Evolutionary conservation across 2,329 filamentous ascomycete genomes (phyloP), one percentile per base, ranked within the genome.

Genomic region (Fusarium gaditjirri): DNA sequence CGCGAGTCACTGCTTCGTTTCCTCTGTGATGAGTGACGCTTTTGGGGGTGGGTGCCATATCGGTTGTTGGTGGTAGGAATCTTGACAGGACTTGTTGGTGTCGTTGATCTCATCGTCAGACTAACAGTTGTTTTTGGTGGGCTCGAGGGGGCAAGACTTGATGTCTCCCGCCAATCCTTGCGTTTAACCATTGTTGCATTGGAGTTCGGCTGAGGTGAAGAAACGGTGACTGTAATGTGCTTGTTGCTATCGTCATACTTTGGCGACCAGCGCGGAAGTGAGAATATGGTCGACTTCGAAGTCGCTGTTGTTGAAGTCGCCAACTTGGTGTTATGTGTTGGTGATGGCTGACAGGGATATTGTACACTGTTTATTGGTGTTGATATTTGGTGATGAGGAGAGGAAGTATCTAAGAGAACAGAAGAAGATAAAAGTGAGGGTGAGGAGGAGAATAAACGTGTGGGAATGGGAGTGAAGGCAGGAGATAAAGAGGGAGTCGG

Each of bases 51-150:
- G 69, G 68, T 65, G 42, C 81, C 81, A 61, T 82, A 78, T 59
- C 80, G 79, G 27, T 61, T 79, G 66, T 81, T 84, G 35, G 80
- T 79, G 66, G 81, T 84, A 42, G 88, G 88, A 50, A 90, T 90
- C 77, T 88, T 85, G 23, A 90, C 86, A 0, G 88, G 87, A 68
- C 84, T 86, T 25, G 86, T 85, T 27, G 86, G 76, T 36, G 79
- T 81, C 35, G 76, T 76, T 49, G 80, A 76, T 44, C 77, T 76
- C 42, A 68, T 75, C 25, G 70, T 76, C 53, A 78, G 63, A 65
- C 72, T 75, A 49, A 70, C 79, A 68, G 73, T 79, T 53, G 72
- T 74, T 65, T 67, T 75, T 54, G 69, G 77, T 57, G 65, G 79
- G 61, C 75, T 76, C 33, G 78, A 75, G 65, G 76, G 73, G 55